Conservation (phyloP, 306 rosid species). For the Malus sieversii region DNA sequence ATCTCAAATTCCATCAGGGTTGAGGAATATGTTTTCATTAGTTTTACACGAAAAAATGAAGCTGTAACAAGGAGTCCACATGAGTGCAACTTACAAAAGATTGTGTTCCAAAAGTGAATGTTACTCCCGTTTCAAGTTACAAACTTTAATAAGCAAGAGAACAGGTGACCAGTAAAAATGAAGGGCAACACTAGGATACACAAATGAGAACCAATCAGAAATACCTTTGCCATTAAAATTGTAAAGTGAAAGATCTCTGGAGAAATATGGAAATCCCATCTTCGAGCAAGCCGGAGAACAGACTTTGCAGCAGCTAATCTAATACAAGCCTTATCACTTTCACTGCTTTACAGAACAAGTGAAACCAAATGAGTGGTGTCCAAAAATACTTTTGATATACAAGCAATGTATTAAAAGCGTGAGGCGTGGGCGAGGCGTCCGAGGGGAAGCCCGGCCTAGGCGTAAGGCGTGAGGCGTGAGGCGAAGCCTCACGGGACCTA, state of each 20-base stretch:
- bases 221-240: conserved; percentile 62
- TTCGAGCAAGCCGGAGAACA: conserved; percentile 65
- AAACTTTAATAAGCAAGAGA: not conserved
- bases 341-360: conserved; percentile 36
- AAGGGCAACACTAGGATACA: not conserved
- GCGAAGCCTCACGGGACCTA: too few species aligned
- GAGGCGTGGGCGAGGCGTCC: too few species aligned
- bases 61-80: not conserved
- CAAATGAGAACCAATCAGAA: conserved; percentile 11
- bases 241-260: conserved; percentile 53
- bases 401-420: too few species aligned
- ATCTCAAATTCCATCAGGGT: not conserved
- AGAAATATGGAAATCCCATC: conserved; percentile 80
- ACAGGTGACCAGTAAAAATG: not conserved
- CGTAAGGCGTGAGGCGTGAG: too few species aligned
- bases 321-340: conserved; percentile 42
- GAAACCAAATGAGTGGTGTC: conserved; percentile 5
- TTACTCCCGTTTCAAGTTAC: not conserved
- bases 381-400: not conserved
- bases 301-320: conserved; percentile 85
- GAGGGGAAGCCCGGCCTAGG: too few species aligned
- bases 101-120: not conserved
- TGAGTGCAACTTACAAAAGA: not conserved
- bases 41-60: not conserved
- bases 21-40: not conserved